Evolutionary conservation across 139 green algal species (phyloP).

Genomic region (Micractinium conductrix): DNA sequence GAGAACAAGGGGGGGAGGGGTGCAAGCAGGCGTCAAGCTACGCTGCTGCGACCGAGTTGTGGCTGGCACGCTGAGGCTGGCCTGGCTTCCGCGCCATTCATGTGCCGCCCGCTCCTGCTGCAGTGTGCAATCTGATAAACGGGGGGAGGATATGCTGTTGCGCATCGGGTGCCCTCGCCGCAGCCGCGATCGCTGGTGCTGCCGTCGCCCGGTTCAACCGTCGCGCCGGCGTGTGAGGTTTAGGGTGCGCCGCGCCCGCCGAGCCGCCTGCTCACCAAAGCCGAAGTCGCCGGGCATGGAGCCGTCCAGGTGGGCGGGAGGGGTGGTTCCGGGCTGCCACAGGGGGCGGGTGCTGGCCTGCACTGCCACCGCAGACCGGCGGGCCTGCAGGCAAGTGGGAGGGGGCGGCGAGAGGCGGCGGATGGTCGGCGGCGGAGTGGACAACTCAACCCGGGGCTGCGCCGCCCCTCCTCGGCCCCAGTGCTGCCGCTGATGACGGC

Average conservation of each 20-base stretch:
- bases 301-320: slow-evolving; percentile 59
- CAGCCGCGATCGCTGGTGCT: too few relatives aligned
- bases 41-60: background rate
- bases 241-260: background rate
- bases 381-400: background rate
- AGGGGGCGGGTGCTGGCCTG: slow-evolving; percentile 40
- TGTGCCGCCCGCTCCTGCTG: too few relatives aligned
- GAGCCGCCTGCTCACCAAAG: slow-evolving; percentile 26
- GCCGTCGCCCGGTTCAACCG: background rate
- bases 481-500: too few relatives aligned
- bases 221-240: background rate
- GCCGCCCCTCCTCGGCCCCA: background rate
- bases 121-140: too few relatives aligned
- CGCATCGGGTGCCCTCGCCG: too few relatives aligned
- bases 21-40: background rate
- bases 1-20: background rate
- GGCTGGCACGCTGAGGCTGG: too few relatives aligned
- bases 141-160: too few relatives aligned
- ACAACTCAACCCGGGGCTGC: background rate
- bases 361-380: slow-evolving; percentile 30
- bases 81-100: too few relatives aligned
- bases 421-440: background rate
- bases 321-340: slow-evolving; percentile 47
- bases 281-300: slow-evolving; percentile 48
- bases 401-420: background rate